Evolutionary conservation across 257 asterid genomes (phyloP).

Genomic region (Solanum tarijense): DNA sequence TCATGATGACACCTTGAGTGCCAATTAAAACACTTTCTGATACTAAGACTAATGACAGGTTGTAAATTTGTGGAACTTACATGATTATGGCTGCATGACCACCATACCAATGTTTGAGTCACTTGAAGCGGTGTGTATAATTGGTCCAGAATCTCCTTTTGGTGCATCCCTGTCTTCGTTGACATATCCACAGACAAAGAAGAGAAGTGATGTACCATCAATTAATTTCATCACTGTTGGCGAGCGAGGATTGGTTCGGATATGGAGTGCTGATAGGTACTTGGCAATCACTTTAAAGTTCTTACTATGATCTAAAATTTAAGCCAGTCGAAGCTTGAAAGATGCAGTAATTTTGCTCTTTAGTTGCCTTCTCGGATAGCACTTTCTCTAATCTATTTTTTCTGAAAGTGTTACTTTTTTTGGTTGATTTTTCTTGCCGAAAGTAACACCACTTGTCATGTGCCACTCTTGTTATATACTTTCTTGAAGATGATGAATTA

Average conservation of each 20-base stretch:
- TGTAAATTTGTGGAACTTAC: constrained; percentile 81
- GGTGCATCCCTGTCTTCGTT: constrained; percentile 34
- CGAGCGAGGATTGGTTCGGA: constrained; percentile 86
- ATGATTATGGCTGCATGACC: constrained; percentile 53
- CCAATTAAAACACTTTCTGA: constrained; percentile 9
- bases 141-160: constrained; percentile 51
- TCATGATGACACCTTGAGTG: neutral
- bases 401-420: neutral
- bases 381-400: neutral
- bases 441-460: neutral
- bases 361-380: neutral
- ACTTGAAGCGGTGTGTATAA: constrained; percentile 65
- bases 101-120: constrained; percentile 92
- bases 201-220: constrained; percentile 35
- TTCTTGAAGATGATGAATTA: neutral
- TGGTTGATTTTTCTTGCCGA: neutral
- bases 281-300: neutral
- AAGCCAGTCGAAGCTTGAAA: neutral
- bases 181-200: constrained; percentile 34
- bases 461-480: neutral
- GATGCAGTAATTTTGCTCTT: neutral
- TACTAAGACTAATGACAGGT: constrained; percentile 41
- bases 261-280: constrained; percentile 91
- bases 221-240: constrained; percentile 78
- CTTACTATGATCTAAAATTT: neutral